Evolutionary conservation across 73 alveolate genomes (phyloP).

Genomic region (Paramecium tetraurelia): DNA sequence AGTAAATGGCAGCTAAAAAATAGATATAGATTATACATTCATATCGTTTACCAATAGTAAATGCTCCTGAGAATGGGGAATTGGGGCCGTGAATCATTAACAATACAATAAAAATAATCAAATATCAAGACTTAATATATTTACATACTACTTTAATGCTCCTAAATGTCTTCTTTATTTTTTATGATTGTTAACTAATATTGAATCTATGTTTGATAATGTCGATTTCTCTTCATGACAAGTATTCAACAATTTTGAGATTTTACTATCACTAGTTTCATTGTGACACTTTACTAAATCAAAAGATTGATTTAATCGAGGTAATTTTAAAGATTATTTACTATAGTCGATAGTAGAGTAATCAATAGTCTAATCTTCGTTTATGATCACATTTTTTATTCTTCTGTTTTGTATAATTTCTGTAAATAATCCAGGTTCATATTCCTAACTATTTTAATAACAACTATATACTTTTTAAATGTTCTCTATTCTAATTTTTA

Average conservation of each 20-base stretch:
- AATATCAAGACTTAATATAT: not conserved
- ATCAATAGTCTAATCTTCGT: not conserved
- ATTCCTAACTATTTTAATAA: not conserved
- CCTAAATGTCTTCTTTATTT: not conserved
- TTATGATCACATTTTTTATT: not conserved
- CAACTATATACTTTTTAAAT: not conserved
- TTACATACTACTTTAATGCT: not conserved
- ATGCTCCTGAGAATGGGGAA: not conserved
- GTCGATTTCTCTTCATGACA: not conserved
- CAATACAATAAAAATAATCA: not conserved
- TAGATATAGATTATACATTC: not conserved
- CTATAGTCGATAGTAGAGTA: not conserved
- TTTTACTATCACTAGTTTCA: not conserved
- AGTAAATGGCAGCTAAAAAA: not conserved
- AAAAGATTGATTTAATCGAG: not conserved
- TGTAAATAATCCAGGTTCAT: not conserved
- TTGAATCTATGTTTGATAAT: not conserved
- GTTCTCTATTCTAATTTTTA: not conserved
- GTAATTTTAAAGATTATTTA: not conserved
- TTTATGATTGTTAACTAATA: not conserved
- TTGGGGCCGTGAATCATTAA: conserved; percentile 38
- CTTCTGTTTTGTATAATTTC: not conserved
- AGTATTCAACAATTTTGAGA: not conserved
- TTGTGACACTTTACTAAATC: not conserved
- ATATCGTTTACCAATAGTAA: not conserved